Base-by-base conservation (phyloP, 2,329 filamentous ascomycete species). In the Diaporthe ampelina region DNA sequence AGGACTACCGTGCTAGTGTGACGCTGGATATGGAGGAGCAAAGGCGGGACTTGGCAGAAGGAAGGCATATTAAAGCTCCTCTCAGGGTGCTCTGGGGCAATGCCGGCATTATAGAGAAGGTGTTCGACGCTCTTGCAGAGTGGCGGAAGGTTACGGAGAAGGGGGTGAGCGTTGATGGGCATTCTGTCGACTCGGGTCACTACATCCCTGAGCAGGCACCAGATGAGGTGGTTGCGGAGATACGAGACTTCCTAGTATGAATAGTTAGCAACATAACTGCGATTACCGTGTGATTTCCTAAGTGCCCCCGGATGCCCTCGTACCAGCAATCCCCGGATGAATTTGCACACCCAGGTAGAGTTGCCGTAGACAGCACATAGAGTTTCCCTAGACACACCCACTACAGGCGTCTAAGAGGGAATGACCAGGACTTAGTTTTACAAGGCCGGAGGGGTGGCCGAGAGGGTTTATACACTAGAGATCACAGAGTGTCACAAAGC, bases 1-100 rank as follows among this genome's bases (percentile, higher is more conserved):
- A 91, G 76, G 89, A 91, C 76, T 91, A 91, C 75, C 81, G 88
- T 15, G 89, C 89, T 0, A 84, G 84, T 7, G 87, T 87, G 19
- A 86, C 84, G 0, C 77, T 89, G 32, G 90, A 91, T 79, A 78
- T 91, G 7, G 86, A 89, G 2, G 85, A 87, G 78, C 84, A 88
- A 54, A 83, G 84, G 73, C 79, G 81, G 26, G 88, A 91, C 78
- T 74, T 86, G 65, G 78, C 81, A 9, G 79, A 80, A 1, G 86
- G 86, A 0, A 82, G 81, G 75, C 83, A 84, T 79, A 84, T 91
- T 7, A 76, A 79, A 21, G 85, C 83, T 61, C 87, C 88, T 2
- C 37, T 91, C 48, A 80, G 84, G 65, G 82, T 91, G 21, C 73
- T 91, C 15, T 91, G 89, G 85, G 88, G 87, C 3, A 83, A 83